Percentiles rank a stretch among this genome's conserved stretches.
Conservation (phyloP, 2,329 filamentous ascomycete genomes). For the Didymella glomerata region DNA sequence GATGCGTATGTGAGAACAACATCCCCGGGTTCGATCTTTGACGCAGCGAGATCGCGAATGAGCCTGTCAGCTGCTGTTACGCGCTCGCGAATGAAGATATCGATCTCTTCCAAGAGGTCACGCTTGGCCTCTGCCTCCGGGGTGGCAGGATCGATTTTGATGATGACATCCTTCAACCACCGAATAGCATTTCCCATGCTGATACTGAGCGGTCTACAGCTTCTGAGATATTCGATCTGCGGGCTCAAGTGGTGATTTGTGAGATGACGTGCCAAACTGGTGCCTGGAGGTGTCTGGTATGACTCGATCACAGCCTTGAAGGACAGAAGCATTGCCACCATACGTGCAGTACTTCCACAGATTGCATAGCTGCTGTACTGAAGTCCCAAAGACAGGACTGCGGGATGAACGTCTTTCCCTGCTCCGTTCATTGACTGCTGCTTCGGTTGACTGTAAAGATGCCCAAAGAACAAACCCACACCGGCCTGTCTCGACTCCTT, state of each 20-base stretch:
- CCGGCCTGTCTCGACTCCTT: conserved; percentile 63
- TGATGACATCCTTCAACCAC: conserved; percentile 91
- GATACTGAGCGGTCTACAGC: conserved; percentile 94
- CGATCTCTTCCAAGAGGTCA: conserved; percentile 79
- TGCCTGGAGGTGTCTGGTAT: conserved; percentile 88
- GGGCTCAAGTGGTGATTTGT: conserved; percentile 90
- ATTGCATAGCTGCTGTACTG: conserved; percentile 90
- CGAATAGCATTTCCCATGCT: conserved; percentile 97
- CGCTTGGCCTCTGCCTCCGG: conserved; percentile 84
- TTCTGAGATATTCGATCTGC: conserved; percentile 93
- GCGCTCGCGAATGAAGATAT: conserved; percentile 88
- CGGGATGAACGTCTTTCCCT: conserved; percentile 80
- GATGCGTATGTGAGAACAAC: conserved; percentile 88
- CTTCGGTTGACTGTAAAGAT: conserved; percentile 79
- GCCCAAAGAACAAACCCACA: conserved; percentile 70
- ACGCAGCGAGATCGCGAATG: conserved; percentile 78
- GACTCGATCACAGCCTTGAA: conserved; percentile 92
- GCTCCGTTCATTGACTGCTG: conserved; percentile 67
- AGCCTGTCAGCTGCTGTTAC: conserved; percentile 87
- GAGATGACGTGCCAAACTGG: conserved; percentile 87
- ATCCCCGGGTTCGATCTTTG: conserved; percentile 80
- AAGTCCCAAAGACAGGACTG: conserved; percentile 83
- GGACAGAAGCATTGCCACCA: conserved; percentile 85
- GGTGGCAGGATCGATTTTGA: conserved; percentile 85
- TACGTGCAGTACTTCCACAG: conserved; percentile 86